A percentile compares a stretch with the other conserved stretches of the same genome.
phyloP scores from a whole-genome alignment of 148 eudicot genomes.

The Beta vulgaris region DNA sequence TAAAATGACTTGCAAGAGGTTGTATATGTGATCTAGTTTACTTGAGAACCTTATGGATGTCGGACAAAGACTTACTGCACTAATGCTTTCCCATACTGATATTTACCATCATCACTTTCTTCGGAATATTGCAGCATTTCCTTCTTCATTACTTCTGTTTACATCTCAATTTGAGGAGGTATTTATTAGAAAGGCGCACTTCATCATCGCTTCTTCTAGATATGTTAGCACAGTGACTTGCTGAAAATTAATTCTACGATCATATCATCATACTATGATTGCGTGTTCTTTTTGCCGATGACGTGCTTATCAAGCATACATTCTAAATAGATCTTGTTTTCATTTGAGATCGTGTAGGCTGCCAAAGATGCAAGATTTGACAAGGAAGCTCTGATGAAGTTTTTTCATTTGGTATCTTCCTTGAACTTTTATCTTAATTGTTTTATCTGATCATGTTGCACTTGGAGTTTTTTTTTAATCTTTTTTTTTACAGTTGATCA shows the following conservation, averaged over 20 bases:
- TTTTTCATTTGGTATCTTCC: conserved; percentile 65
- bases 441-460: conserved; percentile 6
- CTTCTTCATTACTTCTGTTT: neutral
- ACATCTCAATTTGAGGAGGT: neutral
- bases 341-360: conserved; percentile 49
- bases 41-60: neutral
- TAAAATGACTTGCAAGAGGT: too few relatives aligned
- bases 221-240: neutral
- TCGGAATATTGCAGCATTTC: neutral
- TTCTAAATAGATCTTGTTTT: neutral
- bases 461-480: neutral
- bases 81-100: neutral
- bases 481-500: conserved; percentile 55
- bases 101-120: neutral
- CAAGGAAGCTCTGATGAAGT: conserved; percentile 86
- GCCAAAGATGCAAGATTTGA: conserved; percentile 85
- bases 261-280: neutral
- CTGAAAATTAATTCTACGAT: neutral
- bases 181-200: neutral
- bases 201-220: neutral
- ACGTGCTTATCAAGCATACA: neutral
- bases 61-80: neutral
- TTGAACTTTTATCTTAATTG: conserved; percentile 7
- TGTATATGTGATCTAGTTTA: neutral
- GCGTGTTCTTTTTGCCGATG: neutral